Base-by-base conservation (phyloP, 2,329 filamentous ascomycete species). In the Tolypocladium sp. region DNA sequence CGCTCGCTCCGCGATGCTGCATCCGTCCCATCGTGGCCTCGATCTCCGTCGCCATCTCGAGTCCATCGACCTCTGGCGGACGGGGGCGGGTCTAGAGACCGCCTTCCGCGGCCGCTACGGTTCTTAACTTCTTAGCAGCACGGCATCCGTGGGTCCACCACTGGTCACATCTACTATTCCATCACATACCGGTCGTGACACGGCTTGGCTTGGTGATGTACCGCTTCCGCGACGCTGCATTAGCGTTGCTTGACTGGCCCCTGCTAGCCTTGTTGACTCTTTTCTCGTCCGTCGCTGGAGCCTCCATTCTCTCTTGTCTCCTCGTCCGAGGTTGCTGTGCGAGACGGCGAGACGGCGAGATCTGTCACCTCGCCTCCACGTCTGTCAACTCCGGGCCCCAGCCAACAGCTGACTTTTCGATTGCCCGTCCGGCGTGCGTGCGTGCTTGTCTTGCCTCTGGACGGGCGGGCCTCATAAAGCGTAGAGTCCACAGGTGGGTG, bases 231-330 rank as follows among this genome's bases (percentile, higher is more conserved):
- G 27, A 15, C 2, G 37, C 22, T 37, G 30, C 41, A 42, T 57
- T 57, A 46, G 56, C 56, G 38, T 15, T 10, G 13, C 12, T 20
- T 20, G 41, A 20, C 33, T n/a, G 30, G 33, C 17, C 56, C 57
- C 25, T 55, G 55, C 56, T 64, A 58, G 62, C 56, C 55, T 63
- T 61, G 64, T 67, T 64, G 44, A 59, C 64, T 67, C 65, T 66
- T 67, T n/a, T 59, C 62, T 59, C 61, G 27, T 41, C n/a, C 25
- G 54, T 33, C 22, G 51, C 27, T n/a, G 41, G 41, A 40, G 38
- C 38, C 46, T 17, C 25, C 4, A 17, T 40, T 25, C 58, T 22
- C 27, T 27, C 37, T 46, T 35, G 12, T 54, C 53, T 56, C 40
- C 27, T 41, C 40, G 33, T 33, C 53, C 54, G n/a, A 54, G 35